Evolutionary conservation across 176 grass and related monocot genomes (phyloP), one percentile per base, ranked within the genome.

Genomic region (Saccharum spontaneum): DNA sequence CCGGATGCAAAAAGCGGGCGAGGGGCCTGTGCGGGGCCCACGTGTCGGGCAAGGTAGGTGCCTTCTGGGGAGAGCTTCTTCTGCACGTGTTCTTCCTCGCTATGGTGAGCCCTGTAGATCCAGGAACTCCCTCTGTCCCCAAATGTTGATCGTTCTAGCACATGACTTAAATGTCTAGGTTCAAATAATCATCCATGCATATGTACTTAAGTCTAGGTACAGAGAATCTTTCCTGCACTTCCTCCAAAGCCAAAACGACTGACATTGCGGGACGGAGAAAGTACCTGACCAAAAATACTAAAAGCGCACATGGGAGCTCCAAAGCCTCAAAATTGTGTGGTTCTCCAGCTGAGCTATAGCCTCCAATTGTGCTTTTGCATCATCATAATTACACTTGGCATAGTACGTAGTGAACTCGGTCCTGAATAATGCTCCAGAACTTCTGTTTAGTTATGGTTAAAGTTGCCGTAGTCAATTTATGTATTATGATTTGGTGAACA

Each of bases 21-120:
- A 3, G 67, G 88, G 43, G 67, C 67, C 45, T 26, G n/a, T 9
- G 9, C 12, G 4, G 74, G 84, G 22, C 74, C 79, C 61, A 67
- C 45, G 37, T 75, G 84, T 67, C 89, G 64, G 89, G 17, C 12
- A 17, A 61, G 69, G 60, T 86, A 87, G 89, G 84, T 83, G 84
- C 49, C 52, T 84, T 70, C 80, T 87, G 60, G 84, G 89, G 74
- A 83, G 41, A 90, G 84, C 80, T 79, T 83, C 79, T 60, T 83
- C 89, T 83, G 39, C 89, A 87, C 84, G 89, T 90, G 84, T 59
- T 74, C 59, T 67, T 72, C 54, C 6, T 28, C 33, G 36, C 81
- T 4, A 66, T 75, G 36, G 36, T 8, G 30, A 82, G 64, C 22
- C 16, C 52, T 16, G 8, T 23, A 81, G 77, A 75, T 84, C 33